phyloP scores from a whole-genome alignment of 2,329 filamentous ascomycete genomes.

The Ophiocordyceps camponoti-floridani region DNA sequence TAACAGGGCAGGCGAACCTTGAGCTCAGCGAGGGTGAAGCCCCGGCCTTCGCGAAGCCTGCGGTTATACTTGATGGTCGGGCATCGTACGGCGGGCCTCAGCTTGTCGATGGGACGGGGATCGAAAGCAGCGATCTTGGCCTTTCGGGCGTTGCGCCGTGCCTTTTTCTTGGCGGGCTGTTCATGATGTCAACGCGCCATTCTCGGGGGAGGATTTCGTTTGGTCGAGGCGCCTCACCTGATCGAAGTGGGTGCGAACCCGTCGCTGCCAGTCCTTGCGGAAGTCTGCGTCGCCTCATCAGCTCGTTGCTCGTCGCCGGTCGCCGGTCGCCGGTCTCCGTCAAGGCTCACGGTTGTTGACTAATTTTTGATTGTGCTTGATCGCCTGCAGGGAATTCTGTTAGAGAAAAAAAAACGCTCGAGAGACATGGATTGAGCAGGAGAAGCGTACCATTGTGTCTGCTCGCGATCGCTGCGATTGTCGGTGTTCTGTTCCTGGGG shows the following conservation, averaged over 20 bases:
- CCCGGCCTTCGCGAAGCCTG: constrained; percentile 86
- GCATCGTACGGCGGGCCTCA: constrained; percentile 93
- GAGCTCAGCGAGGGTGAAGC: constrained; percentile 93
- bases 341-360: constrained; percentile 71
- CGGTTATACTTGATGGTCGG: constrained; percentile 99
- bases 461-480: constrained; percentile 27
- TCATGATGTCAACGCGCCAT: constrained; percentile 13
- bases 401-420: constrained; percentile 9
- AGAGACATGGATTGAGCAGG: neutral
- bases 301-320: constrained; percentile 8
- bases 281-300: constrained; percentile 48
- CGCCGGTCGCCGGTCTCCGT: neutral
- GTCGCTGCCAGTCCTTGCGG: constrained; percentile 99
- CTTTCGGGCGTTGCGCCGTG: constrained; percentile 77
- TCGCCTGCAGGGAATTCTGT: constrained; percentile 43
- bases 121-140: constrained; percentile 90
- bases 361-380: constrained; percentile 99
- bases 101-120: constrained; percentile 91
- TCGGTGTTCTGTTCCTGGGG: constrained; percentile 21
- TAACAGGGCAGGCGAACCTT: constrained; percentile 52
- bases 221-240: constrained; percentile 50
- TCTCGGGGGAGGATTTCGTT: neutral
- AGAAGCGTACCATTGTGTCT: constrained; percentile 32
- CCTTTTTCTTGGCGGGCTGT: constrained; percentile 89
- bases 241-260: constrained; percentile 98